Evolutionary conservation across 148 eudicot species (phyloP), one percentile per base, ranked within the genome.

Genomic region (Drosera capensis): DNA sequence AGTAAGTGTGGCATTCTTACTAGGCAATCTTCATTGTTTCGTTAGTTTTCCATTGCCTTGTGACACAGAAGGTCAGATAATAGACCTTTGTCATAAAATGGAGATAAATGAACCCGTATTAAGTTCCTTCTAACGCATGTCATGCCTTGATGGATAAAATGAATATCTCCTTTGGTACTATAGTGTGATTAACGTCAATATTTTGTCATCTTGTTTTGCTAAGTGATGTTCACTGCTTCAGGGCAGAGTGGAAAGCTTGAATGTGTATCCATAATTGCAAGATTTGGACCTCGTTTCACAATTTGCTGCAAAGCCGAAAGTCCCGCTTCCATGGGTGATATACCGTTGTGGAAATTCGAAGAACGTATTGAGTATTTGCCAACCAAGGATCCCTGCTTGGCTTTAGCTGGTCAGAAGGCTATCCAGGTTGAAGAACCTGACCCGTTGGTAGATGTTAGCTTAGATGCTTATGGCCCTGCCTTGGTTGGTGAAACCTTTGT

Each of bases 241-340:
- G 99, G 70, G 43, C 84, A 68, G 66, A 92, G 95, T 58, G 99
- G 99, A 47, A 92, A 92, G 71, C 99, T 92, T 34, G 99, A 92
- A 60, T 92, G 99, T 50, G 41, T 72, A 49, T 81, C 82, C 16
- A 65, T 92, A 20, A 63, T 76, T 54, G 82, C 77, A 56, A 82
- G 82, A 50, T 57, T 85, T 35, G 95, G 95, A 51, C 60, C 79
- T 50, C 44, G 70, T 61, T 73, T 85, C 52, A 73, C 82, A 40
- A 73, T 92, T 53, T 81, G 95, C 43, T 92, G 94, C 70, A 71
- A 78, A 64, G 82, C 83, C 20, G 95, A 92, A 68, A 92, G 99
- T 59, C 95, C 99, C 51, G 99, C 94, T 31, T 73, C 82, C 6
- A 67, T 92, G 82, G 72, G 78, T 36, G 95, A 92, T 45, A 60